Evolutionary conservation across 495 filamentous ascomycete genomes (phyloP).

Genomic region (Aspergillus cristatus): DNA sequence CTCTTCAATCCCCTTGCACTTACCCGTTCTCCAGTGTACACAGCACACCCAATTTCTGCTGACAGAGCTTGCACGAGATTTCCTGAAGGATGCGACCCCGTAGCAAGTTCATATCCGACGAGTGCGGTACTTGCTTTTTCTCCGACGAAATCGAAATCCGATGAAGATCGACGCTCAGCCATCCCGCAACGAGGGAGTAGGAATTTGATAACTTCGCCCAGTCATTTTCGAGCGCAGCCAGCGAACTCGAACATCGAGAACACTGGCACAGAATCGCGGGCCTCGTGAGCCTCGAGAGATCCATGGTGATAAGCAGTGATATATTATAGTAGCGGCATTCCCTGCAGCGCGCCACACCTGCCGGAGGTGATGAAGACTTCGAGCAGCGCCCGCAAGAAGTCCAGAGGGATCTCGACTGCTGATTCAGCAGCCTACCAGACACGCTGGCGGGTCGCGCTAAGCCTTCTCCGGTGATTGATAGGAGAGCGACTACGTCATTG

Average conservation of each 20-base stretch:
- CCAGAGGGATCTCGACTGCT: constrained; percentile 22
- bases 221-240: constrained; percentile 40
- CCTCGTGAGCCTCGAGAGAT: constrained; percentile 28
- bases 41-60: constrained; percentile 33
- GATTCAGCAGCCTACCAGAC: constrained; percentile 13
- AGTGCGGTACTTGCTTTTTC: constrained; percentile 33
- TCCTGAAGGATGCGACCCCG: constrained; percentile 36
- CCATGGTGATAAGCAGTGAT: constrained; percentile 24
- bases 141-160: constrained; percentile 34
- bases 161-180: constrained; percentile 36
- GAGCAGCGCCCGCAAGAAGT: constrained; percentile 5
- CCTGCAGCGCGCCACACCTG: no score
- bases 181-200: constrained; percentile 32
- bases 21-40: constrained; percentile 34
- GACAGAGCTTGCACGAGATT: constrained; percentile 36
- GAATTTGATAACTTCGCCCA: constrained; percentile 37
- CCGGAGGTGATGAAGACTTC: no score
- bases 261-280: constrained; percentile 36
- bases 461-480: constrained; percentile 9
- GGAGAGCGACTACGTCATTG: constrained; percentile 10
- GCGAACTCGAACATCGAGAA: constrained; percentile 35
- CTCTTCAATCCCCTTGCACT: constrained; percentile 7
- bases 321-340: no score
- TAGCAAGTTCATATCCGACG: constrained; percentile 30
- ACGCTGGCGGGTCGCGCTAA: constrained; percentile 11